Evolutionary conservation across 768 basidiomycete species (phyloP).

Genomic region (Clathrus columnatus): DNA sequence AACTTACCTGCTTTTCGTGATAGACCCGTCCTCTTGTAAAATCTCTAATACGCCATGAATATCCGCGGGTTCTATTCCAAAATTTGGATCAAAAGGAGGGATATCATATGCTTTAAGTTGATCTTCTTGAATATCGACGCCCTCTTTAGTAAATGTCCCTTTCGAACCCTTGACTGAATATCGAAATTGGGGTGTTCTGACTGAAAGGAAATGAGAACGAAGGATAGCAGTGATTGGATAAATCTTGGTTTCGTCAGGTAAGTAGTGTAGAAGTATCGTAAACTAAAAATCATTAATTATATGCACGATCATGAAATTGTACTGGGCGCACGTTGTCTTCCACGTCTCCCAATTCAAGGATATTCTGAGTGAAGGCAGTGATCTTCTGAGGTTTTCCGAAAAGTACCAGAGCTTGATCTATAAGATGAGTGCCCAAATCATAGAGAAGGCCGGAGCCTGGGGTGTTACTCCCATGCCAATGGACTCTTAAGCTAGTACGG

Average conservation of each 20-base stretch:
- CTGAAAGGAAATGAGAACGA: conserved; percentile 62
- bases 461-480: conserved; percentile 69
- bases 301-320: neutral
- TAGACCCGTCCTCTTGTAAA: conserved; percentile 35
- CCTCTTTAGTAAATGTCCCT: conserved; percentile 67
- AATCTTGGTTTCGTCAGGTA: conserved; percentile 1
- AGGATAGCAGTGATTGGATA: conserved; percentile 60
- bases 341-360: conserved; percentile 57
- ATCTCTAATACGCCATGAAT: conserved; percentile 58
- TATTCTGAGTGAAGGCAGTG: conserved; percentile 62
- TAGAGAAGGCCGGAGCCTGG: conserved; percentile 61
- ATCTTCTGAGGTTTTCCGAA: conserved; percentile 67
- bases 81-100: conserved; percentile 36
- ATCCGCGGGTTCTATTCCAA: conserved; percentile 54
- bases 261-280: conserved; percentile 42
- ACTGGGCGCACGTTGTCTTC: conserved; percentile 50
- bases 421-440: conserved; percentile 73
- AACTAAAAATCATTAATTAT: conserved; percentile 28
- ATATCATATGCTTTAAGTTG: conserved; percentile 52
- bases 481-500: conserved; percentile 51
- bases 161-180: conserved; percentile 64
- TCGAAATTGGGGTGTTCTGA: conserved; percentile 54
- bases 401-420: conserved; percentile 67
- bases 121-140: conserved; percentile 72
- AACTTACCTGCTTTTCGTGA: conserved; percentile 25